Evolutionary conservation across 148 eudicot species (phyloP), one percentile per base, ranked within the genome.

Genomic region (Rhododendron griersonianum): DNA sequence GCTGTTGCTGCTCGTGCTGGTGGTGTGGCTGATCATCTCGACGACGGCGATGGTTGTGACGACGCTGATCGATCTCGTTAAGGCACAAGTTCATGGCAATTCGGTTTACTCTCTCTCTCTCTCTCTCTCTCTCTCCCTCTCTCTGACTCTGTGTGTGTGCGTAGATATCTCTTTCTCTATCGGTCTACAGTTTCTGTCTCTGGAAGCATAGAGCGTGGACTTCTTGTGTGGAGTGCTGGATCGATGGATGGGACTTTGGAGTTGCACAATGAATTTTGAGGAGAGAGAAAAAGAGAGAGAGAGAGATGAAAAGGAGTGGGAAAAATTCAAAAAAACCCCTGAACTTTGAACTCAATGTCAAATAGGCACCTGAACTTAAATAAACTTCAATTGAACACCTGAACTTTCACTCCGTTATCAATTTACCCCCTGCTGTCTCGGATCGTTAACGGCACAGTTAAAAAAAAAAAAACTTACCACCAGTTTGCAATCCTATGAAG

Each of bases 41-140:
- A 10, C 84, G 87, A n/a, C 85, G 88, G 33, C 74, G 88, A 74
- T 83, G 67, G 65, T 19, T 59, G 9, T 21, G 23, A 59, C n/a
- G n/a, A 6, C 21, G 69, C 1, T 53, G 81, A 41, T 87, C 83
- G 78, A 78, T 79, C 78, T 55, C 57, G 57, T 83, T 28, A 19
- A 82, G 76, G 82, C 88, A 83, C 78, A 75, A 85, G 88, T 35
- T 87, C 86, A 87, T 87, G 82, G 81, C 85, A 87, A 78, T 83
- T 83, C 78, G 30, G 18, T 59, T 5, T 48, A 14, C 76, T 30
- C 41, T 11, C 76, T 30, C 76, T 11, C 39, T 69, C 71, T 25
- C 28, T 11, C 39, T 69, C 71, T 25, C 28, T 11, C 76, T 30
- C 41, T 11, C 19, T 82, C 28, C 44, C 80, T 41, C 23, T 37